Evolutionary conservation across 306 rosid species (phyloP).

Genomic region (Glycine latifolia): DNA sequence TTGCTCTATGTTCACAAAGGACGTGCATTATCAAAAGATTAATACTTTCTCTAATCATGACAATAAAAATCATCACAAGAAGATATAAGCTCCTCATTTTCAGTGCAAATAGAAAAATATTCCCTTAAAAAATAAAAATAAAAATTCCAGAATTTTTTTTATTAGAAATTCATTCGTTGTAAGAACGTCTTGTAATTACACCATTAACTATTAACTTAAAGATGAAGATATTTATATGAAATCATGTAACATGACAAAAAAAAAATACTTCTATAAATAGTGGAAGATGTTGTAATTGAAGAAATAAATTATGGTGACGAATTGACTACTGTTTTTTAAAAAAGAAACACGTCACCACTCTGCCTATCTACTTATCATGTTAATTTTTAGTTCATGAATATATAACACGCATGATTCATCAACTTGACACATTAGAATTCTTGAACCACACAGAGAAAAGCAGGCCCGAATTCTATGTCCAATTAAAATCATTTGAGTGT

Average conservation of each 20-base stretch:
- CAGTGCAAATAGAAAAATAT: neutral
- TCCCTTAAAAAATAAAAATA: no score
- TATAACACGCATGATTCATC: neutral
- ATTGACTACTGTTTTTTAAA: neutral
- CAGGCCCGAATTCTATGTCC: conserved; percentile 20
- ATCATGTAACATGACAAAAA: neutral
- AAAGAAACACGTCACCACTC: conserved; percentile 45
- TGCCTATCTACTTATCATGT: conserved; percentile 43
- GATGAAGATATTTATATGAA: neutral
- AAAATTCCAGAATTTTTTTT: no score
- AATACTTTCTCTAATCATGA: neutral
- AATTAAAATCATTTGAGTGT: conserved; percentile 17
- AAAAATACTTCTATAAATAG: neutral
- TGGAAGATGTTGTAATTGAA: conserved; percentile 12
- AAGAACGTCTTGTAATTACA: neutral
- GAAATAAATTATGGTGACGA: neutral
- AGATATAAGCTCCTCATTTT: neutral
- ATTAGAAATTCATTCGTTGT: no score
- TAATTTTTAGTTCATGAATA: conserved; percentile 23
- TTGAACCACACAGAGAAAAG: conserved; percentile 47
- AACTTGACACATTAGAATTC: conserved; percentile 27
- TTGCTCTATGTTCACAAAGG: neutral
- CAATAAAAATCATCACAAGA: neutral
- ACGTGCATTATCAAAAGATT: neutral
- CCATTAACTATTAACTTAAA: neutral